Base-by-base conservation (phyloP, 768 basidiomycete species). In the Tricholoma saponaceum region DNA sequence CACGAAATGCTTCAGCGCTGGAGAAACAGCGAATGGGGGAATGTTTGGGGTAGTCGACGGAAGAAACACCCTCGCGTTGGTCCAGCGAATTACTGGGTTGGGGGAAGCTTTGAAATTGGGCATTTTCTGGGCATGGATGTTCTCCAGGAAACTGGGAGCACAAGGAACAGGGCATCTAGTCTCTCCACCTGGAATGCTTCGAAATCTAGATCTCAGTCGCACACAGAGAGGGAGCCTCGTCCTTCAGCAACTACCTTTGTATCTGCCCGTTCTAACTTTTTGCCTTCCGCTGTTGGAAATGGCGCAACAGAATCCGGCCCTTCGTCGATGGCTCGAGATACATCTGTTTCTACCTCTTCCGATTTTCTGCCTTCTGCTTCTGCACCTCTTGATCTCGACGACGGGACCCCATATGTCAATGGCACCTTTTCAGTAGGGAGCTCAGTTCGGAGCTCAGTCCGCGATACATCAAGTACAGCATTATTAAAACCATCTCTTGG, bases 21-120 rank as follows among this genome's bases (percentile, higher is more conserved):
- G 88, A 78, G 75, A 61, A 77, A 83, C 39, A 89, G 81, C 52
- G 85, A 86, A 54, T 92, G 89, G 87, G 83, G 80, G 1, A 62
- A 69, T 54, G 66, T 78, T 43, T 73, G 79, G 69, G 70, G 65
- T 30, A 71, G 67, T n/a, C 68, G 76, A 54, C 72, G 72, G 18
- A 68, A 66, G 23, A 74, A 71, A 51, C 60, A 69, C 23, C 60
- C 63, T 20, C 60, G 60, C 32, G 65, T 61, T 50, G 37, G 53
- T 4, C 33, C 56, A 33, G 55, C 62, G 14, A 70, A 67, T 13
- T 75, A 71, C 20, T 92, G 89, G 88, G 79, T 89, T 26, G 89
- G 91, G 25, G 77, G 77, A 22, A 89, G 84, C 58, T 93, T 93
- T 60, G 87, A 90, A 64, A 76, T 93, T 35, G 91, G 91, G 2